A percentile compares a stretch with the other conserved stretches of the same genome.
phyloP scores from a whole-genome alignment of 2,329 filamentous ascomycete genomes.

The Verticillium nubilum region DNA sequence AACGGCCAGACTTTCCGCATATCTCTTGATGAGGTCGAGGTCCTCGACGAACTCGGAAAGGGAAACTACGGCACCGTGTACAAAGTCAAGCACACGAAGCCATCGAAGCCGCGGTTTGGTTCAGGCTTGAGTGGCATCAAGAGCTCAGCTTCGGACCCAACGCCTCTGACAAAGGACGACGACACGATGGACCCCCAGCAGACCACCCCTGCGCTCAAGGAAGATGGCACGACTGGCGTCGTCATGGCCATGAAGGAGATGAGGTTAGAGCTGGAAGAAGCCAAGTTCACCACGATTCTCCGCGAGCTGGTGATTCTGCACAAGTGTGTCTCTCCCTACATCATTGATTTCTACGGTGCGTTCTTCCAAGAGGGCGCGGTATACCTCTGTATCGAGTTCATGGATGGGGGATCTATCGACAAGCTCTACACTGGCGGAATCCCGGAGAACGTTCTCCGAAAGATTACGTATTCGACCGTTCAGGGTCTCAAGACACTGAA shows the following conservation, averaged over 20 bases:
- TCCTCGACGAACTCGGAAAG: slow-evolving; percentile 88
- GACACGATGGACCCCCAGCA: slow-evolving; percentile 5
- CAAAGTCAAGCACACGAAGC: slow-evolving; percentile 83
- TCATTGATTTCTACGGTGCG: slow-evolving; percentile 97
- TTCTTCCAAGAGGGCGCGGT: slow-evolving; percentile 99
- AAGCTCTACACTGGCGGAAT: slow-evolving; percentile 90
- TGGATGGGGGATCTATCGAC: slow-evolving; percentile 97
- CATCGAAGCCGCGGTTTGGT: slow-evolving; percentile 51
- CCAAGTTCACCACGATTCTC: slow-evolving; percentile 93
- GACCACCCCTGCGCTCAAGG: slow-evolving; percentile 20
- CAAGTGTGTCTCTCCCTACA: slow-evolving; percentile 89
- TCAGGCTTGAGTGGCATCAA: slow-evolving; percentile 49
- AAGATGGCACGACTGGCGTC: slow-evolving; percentile 57
- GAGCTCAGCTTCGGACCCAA: slow-evolving; percentile 30
- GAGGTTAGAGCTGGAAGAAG: slow-evolving; percentile 87
- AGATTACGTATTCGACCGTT: slow-evolving; percentile 84
- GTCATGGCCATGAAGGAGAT: slow-evolving; percentile 99
- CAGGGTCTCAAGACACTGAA: slow-evolving; percentile 91
- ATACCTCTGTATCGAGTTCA: slow-evolving; percentile 99
- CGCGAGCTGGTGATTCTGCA: slow-evolving; percentile 97
- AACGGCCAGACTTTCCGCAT: slow-evolving; percentile 88
- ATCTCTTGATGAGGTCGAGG: slow-evolving; percentile 92
- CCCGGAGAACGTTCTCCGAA: slow-evolving; percentile 79
- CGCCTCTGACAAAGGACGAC: slow-evolving; percentile 12
- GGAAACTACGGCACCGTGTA: slow-evolving; percentile 98